phyloP scores from a whole-genome alignment of 2,329 filamentous ascomycete genomes.

The Penicillium concentricum region DNA sequence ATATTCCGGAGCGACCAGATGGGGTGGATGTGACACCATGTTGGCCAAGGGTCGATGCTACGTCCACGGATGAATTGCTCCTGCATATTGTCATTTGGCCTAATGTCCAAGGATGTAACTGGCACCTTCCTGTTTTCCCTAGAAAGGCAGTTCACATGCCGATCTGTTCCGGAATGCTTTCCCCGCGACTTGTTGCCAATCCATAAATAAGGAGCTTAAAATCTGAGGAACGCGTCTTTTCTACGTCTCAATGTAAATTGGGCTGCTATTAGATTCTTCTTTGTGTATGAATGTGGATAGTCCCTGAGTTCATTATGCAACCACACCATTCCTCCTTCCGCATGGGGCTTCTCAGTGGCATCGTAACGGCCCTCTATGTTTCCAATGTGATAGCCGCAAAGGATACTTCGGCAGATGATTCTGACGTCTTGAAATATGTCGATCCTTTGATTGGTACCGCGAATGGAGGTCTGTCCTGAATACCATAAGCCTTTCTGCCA shows the following conservation, averaged over 20 bases:
- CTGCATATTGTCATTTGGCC: constrained; percentile 1
- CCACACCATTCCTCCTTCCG: neutral
- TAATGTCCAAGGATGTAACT: neutral
- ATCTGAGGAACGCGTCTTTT: neutral
- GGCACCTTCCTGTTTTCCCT: neutral
- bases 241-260: neutral
- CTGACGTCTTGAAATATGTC: constrained; percentile 43
- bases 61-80: neutral
- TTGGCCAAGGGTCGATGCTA: constrained; percentile 2
- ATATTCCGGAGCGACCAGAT: neutral
- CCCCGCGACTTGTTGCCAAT: constrained; percentile 8
- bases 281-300: neutral
- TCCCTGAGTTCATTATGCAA: constrained; percentile 7
- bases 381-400: constrained; percentile 6
- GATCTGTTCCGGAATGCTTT: constrained; percentile 20
- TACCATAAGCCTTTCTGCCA: neutral
- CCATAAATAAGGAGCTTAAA: constrained; percentile 14
- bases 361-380: constrained; percentile 12
- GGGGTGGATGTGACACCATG: constrained; percentile 10
- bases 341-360: neutral
- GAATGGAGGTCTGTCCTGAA: constrained; percentile 42
- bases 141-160: constrained; percentile 10
- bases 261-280: neutral
- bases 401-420: constrained; percentile 1
- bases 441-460: constrained; percentile 57